A percentile compares a stretch with the other conserved stretches of the same genome.
phyloP scores from a whole-genome alignment of 805 yeast genomes.

The Pichia phayaonensis region DNA sequence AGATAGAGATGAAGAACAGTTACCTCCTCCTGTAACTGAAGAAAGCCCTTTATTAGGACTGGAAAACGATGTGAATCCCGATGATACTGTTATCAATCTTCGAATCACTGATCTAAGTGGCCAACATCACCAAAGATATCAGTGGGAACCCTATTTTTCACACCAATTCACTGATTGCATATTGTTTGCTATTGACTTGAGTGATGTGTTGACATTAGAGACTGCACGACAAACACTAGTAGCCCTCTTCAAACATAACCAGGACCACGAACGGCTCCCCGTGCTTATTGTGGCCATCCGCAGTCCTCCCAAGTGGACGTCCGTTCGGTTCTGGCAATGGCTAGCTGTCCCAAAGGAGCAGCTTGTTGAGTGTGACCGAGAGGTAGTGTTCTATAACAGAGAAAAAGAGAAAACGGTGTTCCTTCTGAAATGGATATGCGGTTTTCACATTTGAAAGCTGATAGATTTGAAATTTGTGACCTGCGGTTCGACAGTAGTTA shows the following conservation, averaged over 20 bases:
- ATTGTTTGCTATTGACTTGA: slow-evolving; percentile 24
- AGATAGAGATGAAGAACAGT: not conserved
- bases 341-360: not conserved
- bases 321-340: not conserved
- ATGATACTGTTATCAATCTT: not conserved
- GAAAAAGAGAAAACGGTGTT: not conserved
- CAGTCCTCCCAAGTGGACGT: not conserved
- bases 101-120: slow-evolving; percentile 26
- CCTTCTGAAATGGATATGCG: not conserved
- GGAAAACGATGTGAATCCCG: not conserved
- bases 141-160: slow-evolving; percentile 18
- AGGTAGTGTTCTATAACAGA: not conserved
- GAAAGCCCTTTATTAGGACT: not conserved
- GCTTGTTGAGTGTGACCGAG: not conserved
- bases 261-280: not conserved
- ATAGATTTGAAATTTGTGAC: not conserved
- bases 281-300: not conserved
- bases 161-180: slow-evolving; percentile 14
- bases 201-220: slow-evolving; percentile 20
- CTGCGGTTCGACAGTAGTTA: not conserved
- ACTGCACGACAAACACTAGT: not conserved
- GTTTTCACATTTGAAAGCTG: not conserved
- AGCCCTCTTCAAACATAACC: not conserved
- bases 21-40: not conserved
- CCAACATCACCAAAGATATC: slow-evolving; percentile 19